Evolutionary conservation across 495 filamentous ascomycete genomes (phyloP).

Genomic region (Penicillium pulvis): DNA sequence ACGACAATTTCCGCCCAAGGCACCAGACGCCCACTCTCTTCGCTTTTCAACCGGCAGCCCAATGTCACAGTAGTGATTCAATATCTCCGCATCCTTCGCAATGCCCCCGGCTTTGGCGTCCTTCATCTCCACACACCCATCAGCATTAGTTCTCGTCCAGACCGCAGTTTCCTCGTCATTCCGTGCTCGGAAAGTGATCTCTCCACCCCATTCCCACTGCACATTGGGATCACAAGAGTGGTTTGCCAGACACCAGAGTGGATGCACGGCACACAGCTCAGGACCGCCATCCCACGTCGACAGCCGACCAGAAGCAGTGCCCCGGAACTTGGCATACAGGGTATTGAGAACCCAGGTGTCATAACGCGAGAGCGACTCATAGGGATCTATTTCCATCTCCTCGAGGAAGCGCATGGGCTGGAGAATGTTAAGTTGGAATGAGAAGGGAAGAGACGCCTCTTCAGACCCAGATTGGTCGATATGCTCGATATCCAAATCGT

Average conservation of each 20-base stretch:
- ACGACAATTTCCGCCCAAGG: constrained; percentile 81
- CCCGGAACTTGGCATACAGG: constrained; percentile 88
- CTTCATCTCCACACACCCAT: constrained; percentile 18
- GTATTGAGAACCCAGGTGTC: constrained; percentile 96
- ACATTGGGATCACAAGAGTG: constrained; percentile 95
- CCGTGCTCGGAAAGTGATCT: constrained; percentile 67
- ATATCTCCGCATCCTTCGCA: constrained; percentile 74
- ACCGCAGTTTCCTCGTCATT: constrained; percentile 43
- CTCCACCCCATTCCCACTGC: constrained; percentile 88
- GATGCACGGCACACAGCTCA: constrained; percentile 77
- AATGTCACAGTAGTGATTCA: constrained; percentile 95
- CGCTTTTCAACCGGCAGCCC: constrained; percentile 72
- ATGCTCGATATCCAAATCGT: constrained; percentile 32
- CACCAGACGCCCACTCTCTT: constrained; percentile 85
- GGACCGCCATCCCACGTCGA: constrained; percentile 71
- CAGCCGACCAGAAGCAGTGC: constrained; percentile 82
- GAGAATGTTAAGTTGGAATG: constrained; percentile 81
- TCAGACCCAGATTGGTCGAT: constrained; percentile 8
- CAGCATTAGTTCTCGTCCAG: constrained; percentile 41
- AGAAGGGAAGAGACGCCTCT: constrained; percentile 71
- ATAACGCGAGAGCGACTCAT: constrained; percentile 60
- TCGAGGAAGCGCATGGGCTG: constrained; percentile 82
- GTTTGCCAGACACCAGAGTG: constrained; percentile 80
- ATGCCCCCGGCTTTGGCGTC: constrained; percentile 54
- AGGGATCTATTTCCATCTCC: constrained; percentile 90